Evolutionary conservation across 352 stramenopile species (phyloP), one percentile per base, ranked within the genome.

Genomic region (Phytophthora niederhauseri): DNA sequence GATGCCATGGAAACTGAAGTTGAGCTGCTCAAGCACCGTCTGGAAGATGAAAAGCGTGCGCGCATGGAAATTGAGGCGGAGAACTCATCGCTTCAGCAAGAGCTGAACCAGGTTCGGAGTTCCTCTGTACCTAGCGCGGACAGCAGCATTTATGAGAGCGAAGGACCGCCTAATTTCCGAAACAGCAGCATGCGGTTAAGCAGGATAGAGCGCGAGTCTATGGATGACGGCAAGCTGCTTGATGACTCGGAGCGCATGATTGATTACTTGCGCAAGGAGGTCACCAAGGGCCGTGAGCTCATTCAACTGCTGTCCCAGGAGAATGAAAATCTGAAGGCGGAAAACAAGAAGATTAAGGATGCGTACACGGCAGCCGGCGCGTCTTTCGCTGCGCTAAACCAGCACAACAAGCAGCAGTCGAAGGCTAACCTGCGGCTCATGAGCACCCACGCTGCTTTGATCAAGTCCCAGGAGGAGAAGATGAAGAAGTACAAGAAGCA

Each of bases 371-470:
- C 91, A 59, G 92, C 94, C 5, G 89, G 91, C n/a, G 90, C 89
- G 49, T 97, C 92, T 4, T 98, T 98, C 66, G 87, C 90, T 14
- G 90, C 93, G 11, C 76, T 98, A 2, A 98, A 98, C 61, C 91
- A 98, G 77, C 92, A 98, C 73, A 96, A 97, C 61, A 98, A 98
- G 64, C 92, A 98, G 61, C 85, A 98, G 41, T 97, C 88, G n/a
- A 96, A 96, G 66, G 90, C 89, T 0, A 98, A 98, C 52, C 59
- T 93, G n/a, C 87, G 94, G 6, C 76, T 98, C 66, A 93, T 97
- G 80, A 95, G 85, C 55, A 96, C 89, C 1, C 89, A 96, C 64
- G 85, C 84, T 46, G 85, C 86, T 30, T 64, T 96, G 22, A 94
- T 94, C 64, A 94, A 94, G 73, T 94, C 85, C 4, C 88, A 96